A percentile compares a stretch with the other conserved stretches of the same genome.
Evolutionary conservation across 441 rosid genomes (phyloP).

Genomic region (Arabidopsis lyrata): DNA sequence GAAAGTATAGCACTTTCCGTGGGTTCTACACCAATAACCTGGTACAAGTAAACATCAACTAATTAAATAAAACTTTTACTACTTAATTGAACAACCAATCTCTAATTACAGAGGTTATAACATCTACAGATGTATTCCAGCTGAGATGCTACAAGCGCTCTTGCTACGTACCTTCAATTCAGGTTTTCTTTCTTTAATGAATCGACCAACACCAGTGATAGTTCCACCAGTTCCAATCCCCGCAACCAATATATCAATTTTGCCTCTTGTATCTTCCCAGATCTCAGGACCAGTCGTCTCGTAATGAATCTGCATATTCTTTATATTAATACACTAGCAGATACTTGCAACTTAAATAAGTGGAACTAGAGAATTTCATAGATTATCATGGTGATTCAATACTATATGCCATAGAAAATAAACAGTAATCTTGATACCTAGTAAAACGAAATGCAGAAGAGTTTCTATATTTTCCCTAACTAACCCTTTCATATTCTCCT

Average conservation of each 20-base stretch:
- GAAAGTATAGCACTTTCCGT: slow-evolving; percentile 88
- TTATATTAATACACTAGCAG: slow-evolving; percentile 26
- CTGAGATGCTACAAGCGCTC: slow-evolving; percentile 8
- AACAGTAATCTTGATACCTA: neutral
- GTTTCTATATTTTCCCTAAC: neutral
- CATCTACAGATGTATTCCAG: slow-evolving; percentile 22
- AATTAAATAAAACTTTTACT: slow-evolving; percentile 13
- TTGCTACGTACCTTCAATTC: slow-evolving; percentile 67
- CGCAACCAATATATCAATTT: slow-evolving; percentile 87
- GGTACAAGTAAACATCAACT: slow-evolving; percentile 44
- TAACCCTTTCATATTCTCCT: neutral
- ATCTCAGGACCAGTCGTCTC: slow-evolving; percentile 99
- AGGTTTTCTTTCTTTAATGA: slow-evolving; percentile 86
- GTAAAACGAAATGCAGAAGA: slow-evolving; percentile 9
- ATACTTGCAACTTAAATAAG: neutral
- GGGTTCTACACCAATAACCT: slow-evolving; percentile 96
- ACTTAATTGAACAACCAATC: slow-evolving; percentile 15
- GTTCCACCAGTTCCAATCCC: slow-evolving; percentile 99
- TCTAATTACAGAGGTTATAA: slow-evolving; percentile 14
- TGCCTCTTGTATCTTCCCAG: slow-evolving; percentile 96
- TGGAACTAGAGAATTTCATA: slow-evolving; percentile 16
- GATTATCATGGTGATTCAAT: neutral
- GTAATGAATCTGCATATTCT: slow-evolving; percentile 73
- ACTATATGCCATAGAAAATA: neutral
- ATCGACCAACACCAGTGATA: slow-evolving; percentile 81